Evolutionary conservation across 805 yeast species (phyloP), one percentile per base, ranked within the genome.

Genomic region (Monosporozyma siamensis): DNA sequence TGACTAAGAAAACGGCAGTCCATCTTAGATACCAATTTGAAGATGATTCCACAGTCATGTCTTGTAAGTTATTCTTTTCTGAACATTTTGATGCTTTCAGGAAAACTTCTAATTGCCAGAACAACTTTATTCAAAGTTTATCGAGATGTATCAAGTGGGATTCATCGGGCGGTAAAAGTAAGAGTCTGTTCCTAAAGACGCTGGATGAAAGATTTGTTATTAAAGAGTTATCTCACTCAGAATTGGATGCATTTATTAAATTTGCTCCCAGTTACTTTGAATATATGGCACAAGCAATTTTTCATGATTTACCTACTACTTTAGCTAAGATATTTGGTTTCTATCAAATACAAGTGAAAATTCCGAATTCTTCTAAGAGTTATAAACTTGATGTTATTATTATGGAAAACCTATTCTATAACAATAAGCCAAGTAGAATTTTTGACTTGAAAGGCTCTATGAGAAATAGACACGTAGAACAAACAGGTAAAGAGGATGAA

Each of bases 381-480:
- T 77, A 85, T 54, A 82, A 84, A 48, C 80, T 89, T 81, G 95
- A 92, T 61, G 83, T 90, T 20, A 71, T 94, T 47, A 89, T 92
- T 30, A 90, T 89, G 96, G 99, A 92, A 65, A 92, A 92, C 58
- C 66, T 92, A 44, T 92, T 92, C 56, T 90, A 88, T 61, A 82
- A 84, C 50, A 73, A 80, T 43, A 82, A 81, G 51, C 82, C 89
- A 44, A 71, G 86, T 11, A 68, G 97, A 48, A 88, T 90, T 38
- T 92, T 92, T 64, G 99, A 92, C 63, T 73, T 92, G 62, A 92
- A 92, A 61, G 99, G 99, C 0, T 89, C 97, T 0, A 92, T 92
- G 97, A 70, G 98, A 48, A 92, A 92, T 62, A 72, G 99, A 50
- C 97, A 90, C 55, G 98, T 90, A 29, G 82, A 89, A 52, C 95